Percentiles rank a stretch among this genome's conserved stretches.
Conservation (phyloP, 805 yeast genomes). For the Wickerhamiella kurtzmanii region DNA sequence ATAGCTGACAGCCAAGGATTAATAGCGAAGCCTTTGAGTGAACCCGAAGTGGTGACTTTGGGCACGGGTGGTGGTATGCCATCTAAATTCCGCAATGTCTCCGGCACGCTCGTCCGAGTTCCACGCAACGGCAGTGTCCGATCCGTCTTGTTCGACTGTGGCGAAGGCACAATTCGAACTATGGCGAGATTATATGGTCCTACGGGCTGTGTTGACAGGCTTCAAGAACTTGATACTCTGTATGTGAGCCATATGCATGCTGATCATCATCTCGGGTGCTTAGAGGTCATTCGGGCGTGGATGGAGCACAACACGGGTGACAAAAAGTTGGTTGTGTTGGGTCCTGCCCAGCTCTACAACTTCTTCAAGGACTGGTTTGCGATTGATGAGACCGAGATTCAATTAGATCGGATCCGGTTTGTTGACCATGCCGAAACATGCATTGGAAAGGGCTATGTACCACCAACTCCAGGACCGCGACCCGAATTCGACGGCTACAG, state of each 20-base stretch:
- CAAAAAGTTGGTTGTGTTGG: slow-evolving; percentile 39
- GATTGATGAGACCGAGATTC: slow-evolving; percentile 15
- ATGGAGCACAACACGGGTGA: slow-evolving; percentile 9
- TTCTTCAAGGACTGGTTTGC: slow-evolving; percentile 57
- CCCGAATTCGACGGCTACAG: not conserved
- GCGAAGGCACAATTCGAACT: slow-evolving; percentile 79
- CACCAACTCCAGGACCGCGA: not conserved
- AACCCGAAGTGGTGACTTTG: slow-evolving; percentile 49
- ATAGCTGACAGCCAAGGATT: not conserved
- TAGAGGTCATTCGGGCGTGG: slow-evolving; percentile 63
- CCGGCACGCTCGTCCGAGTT: slow-evolving; percentile 61
- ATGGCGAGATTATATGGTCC: slow-evolving; percentile 48
- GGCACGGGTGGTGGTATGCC: slow-evolving; percentile 96
- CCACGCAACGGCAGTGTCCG: slow-evolving; percentile 31
- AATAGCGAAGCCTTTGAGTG: slow-evolving; percentile 3
- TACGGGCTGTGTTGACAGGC: slow-evolving; percentile 30
- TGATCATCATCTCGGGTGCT: slow-evolving; percentile 85
- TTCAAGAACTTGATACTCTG: slow-evolving; percentile 50
- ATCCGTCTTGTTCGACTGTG: slow-evolving; percentile 72
- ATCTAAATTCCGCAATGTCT: slow-evolving; percentile 69
- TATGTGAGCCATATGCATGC: slow-evolving; percentile 89
- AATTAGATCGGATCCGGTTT: slow-evolving; percentile 34
- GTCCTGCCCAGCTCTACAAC: slow-evolving; percentile 60
- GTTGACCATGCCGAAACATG: slow-evolving; percentile 50
- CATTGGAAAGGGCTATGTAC: slow-evolving; percentile 23